These are phyloP conservation scores for Ascosphaera apis DNA, from an alignment of 2,329 filamentous ascomycete species.

Conservation along the genomic window DNA sequence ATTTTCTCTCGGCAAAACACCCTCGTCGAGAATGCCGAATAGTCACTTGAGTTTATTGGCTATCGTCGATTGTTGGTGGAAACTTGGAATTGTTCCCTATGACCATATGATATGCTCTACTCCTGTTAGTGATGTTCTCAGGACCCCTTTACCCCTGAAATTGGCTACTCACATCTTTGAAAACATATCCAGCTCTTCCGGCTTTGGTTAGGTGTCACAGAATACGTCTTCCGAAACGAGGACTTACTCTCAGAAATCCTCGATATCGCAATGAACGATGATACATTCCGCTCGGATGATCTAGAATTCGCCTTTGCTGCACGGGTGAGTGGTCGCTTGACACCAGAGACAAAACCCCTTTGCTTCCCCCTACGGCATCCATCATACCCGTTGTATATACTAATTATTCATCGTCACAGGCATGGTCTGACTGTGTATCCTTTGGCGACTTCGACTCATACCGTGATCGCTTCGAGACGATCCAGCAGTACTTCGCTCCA, in stretches of 20 bases:
- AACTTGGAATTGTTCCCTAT: slow-evolving; percentile 79
- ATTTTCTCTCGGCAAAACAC: slow-evolving; percentile 56
- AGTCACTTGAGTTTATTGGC: slow-evolving; percentile 84
- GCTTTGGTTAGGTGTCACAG: slow-evolving; percentile 88
- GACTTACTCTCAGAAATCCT: slow-evolving; percentile 65
- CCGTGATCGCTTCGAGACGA: slow-evolving; percentile 70
- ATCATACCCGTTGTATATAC: neutral
- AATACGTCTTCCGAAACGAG: slow-evolving; percentile 75
- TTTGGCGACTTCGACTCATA: slow-evolving; percentile 87
- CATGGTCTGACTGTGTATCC: slow-evolving; percentile 84
- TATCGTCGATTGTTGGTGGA: slow-evolving; percentile 98
- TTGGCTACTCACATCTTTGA: neutral
- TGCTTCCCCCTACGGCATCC: neutral
- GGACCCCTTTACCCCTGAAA: neutral
- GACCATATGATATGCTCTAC: slow-evolving; percentile 99
- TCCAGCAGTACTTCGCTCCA: slow-evolving; percentile 78
- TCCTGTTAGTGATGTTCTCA: slow-evolving; percentile 41
- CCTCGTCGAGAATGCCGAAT: slow-evolving; percentile 51
- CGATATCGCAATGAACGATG: slow-evolving; percentile 66
- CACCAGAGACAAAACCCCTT: neutral
- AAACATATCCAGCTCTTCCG: slow-evolving; percentile 46
- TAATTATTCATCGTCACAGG: slow-evolving; percentile 20
- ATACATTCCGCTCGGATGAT: slow-evolving; percentile 83
- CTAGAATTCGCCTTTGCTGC: slow-evolving; percentile 96
- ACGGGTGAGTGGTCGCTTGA: slow-evolving; percentile 27